Percentiles rank a stretch among this genome's conserved stretches.
These are phyloP conservation scores for Pulveroboletus frians DNA, from an alignment of 768 basidiomycete genomes.

Conservation along the genomic window DNA sequence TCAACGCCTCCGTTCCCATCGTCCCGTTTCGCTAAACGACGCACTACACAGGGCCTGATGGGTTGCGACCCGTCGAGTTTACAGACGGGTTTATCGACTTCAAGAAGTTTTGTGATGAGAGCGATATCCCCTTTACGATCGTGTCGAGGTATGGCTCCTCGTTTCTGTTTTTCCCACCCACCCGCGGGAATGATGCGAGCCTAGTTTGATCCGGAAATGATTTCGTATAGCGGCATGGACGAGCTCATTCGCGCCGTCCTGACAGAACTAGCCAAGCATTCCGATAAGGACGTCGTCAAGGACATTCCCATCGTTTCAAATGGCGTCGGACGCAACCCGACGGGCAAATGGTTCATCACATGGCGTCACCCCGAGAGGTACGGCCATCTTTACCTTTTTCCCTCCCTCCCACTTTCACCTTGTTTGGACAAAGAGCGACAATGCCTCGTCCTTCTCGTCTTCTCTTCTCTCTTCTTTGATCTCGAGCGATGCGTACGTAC, in stretches of 20 bases:
- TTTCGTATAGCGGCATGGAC: slow-evolving; percentile 70
- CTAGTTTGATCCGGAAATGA: slow-evolving; percentile 1
- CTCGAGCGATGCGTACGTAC: neutral
- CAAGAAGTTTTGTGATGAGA: slow-evolving; percentile 73
- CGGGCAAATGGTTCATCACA: slow-evolving; percentile 65
- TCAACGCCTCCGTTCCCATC: neutral
- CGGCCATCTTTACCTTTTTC: slow-evolving; percentile 4
- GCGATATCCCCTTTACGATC: slow-evolving; percentile 85
- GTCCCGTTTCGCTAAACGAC: neutral
- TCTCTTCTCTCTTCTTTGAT: neutral
- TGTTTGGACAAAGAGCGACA: neutral
- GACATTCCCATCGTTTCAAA: slow-evolving; percentile 94
- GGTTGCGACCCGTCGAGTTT: slow-evolving; percentile 10
- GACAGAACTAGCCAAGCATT: slow-evolving; percentile 57
- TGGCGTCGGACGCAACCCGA: slow-evolving; percentile 67
- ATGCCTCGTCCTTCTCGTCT: neutral
- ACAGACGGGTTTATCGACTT: slow-evolving; percentile 76
- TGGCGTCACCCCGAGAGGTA: slow-evolving; percentile 88
- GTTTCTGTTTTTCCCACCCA: slow-evolving; percentile 6
- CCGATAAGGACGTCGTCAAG: slow-evolving; percentile 52
- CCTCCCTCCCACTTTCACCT: neutral
- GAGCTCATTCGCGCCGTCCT: slow-evolving; percentile 90
- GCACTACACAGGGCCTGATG: slow-evolving; percentile 6
- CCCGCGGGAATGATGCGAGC: slow-evolving; percentile 1
- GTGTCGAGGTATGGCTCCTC: slow-evolving; percentile 67